Conservation (phyloP, 2,329 filamentous ascomycete genomes). For the Sclerotinia borealis region DNA sequence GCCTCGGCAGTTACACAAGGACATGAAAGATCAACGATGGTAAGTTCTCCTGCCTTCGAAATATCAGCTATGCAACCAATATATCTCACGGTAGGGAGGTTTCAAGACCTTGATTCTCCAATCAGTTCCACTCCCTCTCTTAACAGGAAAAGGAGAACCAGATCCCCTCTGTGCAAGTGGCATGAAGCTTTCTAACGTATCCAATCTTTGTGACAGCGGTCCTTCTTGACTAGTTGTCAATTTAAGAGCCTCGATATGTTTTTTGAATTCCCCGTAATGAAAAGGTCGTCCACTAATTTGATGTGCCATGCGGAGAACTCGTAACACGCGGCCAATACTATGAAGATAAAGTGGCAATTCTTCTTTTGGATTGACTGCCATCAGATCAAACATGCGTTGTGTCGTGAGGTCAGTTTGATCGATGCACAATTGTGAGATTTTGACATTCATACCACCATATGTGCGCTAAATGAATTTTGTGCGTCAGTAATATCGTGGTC, state of each 20-base stretch:
- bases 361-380: slow-evolving; percentile 41
- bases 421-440: slow-evolving; percentile 41
- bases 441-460: slow-evolving; percentile 39
- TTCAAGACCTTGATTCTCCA: slow-evolving; percentile 21
- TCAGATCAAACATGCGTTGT: slow-evolving; percentile 47
- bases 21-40: slow-evolving; percentile 67
- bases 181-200: slow-evolving; percentile 60
- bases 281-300: slow-evolving; percentile 34
- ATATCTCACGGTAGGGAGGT: neutral
- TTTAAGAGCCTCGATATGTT: slow-evolving; percentile 30
- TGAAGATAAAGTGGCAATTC: slow-evolving; percentile 47
- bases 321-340: slow-evolving; percentile 42
- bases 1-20: slow-evolving; percentile 61
- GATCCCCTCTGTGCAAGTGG: slow-evolving; percentile 25
- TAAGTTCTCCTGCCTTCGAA: slow-evolving; percentile 44
- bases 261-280: slow-evolving; percentile 41
- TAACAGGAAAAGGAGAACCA: neutral
- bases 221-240: slow-evolving; percentile 45
- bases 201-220: slow-evolving; percentile 54
- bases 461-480: slow-evolving; percentile 12
- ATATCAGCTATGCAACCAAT: neutral
- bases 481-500: neutral
- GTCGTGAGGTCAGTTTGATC: slow-evolving; percentile 44
- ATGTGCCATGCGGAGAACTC: slow-evolving; percentile 41
- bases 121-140: slow-evolving; percentile 14